Percentiles rank a stretch among this genome's conserved stretches.
Conservation (phyloP, 2,329 filamentous ascomycete species). For the Pseudogymnoascus sp. region DNA sequence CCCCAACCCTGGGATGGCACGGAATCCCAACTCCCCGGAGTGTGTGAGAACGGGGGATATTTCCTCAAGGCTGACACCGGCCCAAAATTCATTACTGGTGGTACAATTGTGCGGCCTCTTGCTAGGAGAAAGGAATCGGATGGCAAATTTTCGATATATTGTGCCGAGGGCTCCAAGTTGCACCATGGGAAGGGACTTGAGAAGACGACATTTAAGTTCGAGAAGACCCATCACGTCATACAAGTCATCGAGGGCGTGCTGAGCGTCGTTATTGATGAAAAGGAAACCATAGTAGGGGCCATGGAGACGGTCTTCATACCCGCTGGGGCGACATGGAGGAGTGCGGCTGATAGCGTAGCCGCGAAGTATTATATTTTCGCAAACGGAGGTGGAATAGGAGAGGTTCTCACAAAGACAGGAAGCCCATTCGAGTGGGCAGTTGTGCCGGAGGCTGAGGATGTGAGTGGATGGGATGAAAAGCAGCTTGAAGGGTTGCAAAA, state of each 20-base stretch:
- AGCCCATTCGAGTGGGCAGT: slow-evolving; percentile 12
- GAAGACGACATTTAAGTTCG: slow-evolving; percentile 34
- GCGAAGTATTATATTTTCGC: slow-evolving; percentile 22
- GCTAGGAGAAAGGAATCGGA: slow-evolving; percentile 39
- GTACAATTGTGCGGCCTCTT: slow-evolving; percentile 40
- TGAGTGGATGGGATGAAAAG: not conserved
- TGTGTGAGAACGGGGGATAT: slow-evolving; percentile 33
- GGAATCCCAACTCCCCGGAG: slow-evolving; percentile 34
- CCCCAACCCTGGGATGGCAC: slow-evolving; percentile 34
- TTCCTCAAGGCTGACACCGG: slow-evolving; percentile 45
- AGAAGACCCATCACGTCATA: slow-evolving; percentile 43
- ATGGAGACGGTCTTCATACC: slow-evolving; percentile 23
- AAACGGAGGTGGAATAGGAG: slow-evolving; percentile 22
- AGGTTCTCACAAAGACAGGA: slow-evolving; percentile 16
- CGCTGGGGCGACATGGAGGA: slow-evolving; percentile 16
- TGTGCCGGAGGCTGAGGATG: slow-evolving; percentile 14
- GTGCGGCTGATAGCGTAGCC: slow-evolving; percentile 16
- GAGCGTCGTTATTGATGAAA: slow-evolving; percentile 32
- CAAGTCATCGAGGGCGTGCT: slow-evolving; percentile 40
- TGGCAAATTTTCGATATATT: slow-evolving; percentile 45
- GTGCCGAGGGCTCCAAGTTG: slow-evolving; percentile 38
- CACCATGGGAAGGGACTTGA: slow-evolving; percentile 31
- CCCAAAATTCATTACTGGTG: slow-evolving; percentile 38
- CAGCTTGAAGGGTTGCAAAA: not conserved
- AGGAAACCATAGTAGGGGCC: slow-evolving; percentile 12